phyloP scores from a whole-genome alignment of 2,329 filamentous ascomycete genomes.

The Pestalotiopsis sp. region DNA sequence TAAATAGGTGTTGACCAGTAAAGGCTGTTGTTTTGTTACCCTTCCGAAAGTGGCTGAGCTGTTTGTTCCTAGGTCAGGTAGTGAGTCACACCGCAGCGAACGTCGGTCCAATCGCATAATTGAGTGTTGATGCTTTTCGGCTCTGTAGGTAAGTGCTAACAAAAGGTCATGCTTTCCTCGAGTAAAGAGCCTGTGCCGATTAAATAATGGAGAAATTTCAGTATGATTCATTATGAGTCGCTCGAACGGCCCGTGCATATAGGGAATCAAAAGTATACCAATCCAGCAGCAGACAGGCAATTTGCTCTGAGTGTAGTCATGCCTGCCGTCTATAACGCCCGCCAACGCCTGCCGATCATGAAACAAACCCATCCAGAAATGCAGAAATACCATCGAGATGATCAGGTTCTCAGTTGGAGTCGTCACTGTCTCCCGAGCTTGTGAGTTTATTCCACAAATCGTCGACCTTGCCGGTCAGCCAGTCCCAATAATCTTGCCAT shows the following conservation, averaged over 20 bases:
- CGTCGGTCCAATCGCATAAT: no score
- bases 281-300: not conserved
- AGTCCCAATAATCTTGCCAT: conserved; percentile 47
- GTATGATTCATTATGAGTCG: conserved; percentile 4
- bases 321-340: not conserved
- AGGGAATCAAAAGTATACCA: not conserved
- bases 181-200: not conserved
- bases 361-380: not conserved
- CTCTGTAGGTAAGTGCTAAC: not conserved
- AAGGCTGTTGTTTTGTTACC: not conserved
- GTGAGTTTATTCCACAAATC: conserved; percentile 47
- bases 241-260: not conserved
- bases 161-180: not conserved
- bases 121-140: not conserved
- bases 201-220: not conserved
- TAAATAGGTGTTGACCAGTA: not conserved
- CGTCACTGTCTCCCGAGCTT: conserved; percentile 17
- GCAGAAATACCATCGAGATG: not conserved
- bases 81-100: conserved; percentile 1
- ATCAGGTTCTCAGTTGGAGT: not conserved
- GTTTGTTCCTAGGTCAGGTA: not conserved
- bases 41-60: not conserved
- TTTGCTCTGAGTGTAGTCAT: no score
- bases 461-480: conserved; percentile 49
- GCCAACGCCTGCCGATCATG: not conserved